Evolutionary conservation across 352 stramenopile genomes (phyloP).

Genomic region (Phytophthora citrophthora): DNA sequence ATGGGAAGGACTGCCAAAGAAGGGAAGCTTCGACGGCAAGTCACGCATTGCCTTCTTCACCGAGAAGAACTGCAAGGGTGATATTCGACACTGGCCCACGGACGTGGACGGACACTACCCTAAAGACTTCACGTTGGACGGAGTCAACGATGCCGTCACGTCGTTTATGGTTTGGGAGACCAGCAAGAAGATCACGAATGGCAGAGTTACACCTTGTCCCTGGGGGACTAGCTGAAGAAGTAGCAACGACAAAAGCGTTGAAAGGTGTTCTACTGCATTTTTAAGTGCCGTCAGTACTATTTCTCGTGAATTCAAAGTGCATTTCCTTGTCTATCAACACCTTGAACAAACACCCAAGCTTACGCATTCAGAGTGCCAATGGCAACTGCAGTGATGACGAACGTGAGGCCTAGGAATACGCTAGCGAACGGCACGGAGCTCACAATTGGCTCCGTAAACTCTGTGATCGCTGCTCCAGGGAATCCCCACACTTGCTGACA

Average conservation of each 20-base stretch:
- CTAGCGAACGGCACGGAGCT: conserved; percentile 71
- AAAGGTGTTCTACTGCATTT: neutral
- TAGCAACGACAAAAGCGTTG: too few species aligned
- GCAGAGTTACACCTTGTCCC: conserved; percentile 20
- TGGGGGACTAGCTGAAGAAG: conserved; percentile 24
- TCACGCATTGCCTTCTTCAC: conserved; percentile 38
- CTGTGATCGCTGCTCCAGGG: conserved; percentile 68
- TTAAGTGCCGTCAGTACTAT: conserved; percentile 1
- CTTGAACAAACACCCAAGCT: conserved; percentile 5
- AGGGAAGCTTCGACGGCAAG: conserved; percentile 23
- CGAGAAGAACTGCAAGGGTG: conserved; percentile 25
- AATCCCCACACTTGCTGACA: conserved; percentile 78
- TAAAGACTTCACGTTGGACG: conserved; percentile 29
- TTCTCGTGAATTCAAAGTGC: neutral
- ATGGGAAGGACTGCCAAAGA: conserved; percentile 25
- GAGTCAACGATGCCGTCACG: conserved; percentile 31
- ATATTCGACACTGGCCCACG: conserved; percentile 26
- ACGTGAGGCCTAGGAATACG: conserved; percentile 68
- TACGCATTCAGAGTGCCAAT: conserved; percentile 68
- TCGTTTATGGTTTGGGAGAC: conserved; percentile 40
- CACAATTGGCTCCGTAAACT: conserved; percentile 68
- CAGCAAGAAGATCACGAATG: conserved; percentile 20
- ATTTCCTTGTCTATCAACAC: conserved; percentile 7
- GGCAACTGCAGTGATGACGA: conserved; percentile 70
- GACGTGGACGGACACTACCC: conserved; percentile 32